Base-by-base conservation (phyloP, 2,329 filamentous ascomycete species). In the Aaosphaeria arxii region DNA sequence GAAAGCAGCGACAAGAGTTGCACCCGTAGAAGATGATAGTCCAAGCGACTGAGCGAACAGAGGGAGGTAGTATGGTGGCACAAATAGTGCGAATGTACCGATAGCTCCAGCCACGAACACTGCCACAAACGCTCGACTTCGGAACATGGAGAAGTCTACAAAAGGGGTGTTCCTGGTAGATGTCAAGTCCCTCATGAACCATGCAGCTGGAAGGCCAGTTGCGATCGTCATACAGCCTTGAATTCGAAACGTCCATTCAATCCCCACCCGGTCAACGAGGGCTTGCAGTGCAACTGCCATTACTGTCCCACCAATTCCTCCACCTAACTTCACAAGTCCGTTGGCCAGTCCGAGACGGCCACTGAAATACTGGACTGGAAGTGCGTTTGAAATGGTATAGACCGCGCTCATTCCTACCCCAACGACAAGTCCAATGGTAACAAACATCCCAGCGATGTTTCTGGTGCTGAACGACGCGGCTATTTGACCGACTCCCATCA, bases 401-500 rank as follows among this genome's bases (percentile, higher is more conserved):
- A 63, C 55, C 17, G 17, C 17, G 17, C 17, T 24, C 17, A 24
- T 61, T 0, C 77, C 78, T 29, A 78, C 45, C 0, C 77, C 78
- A 50, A 71, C 69, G 3, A 79, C 53, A n/a, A 76, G 55, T 0
- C 79, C 78, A 13, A 67, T 64, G 1, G 74, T 77, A 4, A 72
- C 64, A 50, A 82, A 82, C 6, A 81, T 54, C 0, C 73, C 76
- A 0, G 64, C 72, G 9, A 82, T 54, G 57, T 74, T 75, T 32
- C 64, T 58, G 1, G 72, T 71, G 4, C 72, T 66, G 53, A 78
- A 81, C 11, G 77, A 71, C 39, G 73, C 76, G 28, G 75, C 54
- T 3, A 81, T 69, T 50, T 77, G 70, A 2, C 77, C 77, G 4
- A 74, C 29, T 0, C 79, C 79, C 46, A 84, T 71, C n/a, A 81